phyloP scores from a whole-genome alignment of 179 eudicot genomes.

The Corrigiola litoralis region DNA sequence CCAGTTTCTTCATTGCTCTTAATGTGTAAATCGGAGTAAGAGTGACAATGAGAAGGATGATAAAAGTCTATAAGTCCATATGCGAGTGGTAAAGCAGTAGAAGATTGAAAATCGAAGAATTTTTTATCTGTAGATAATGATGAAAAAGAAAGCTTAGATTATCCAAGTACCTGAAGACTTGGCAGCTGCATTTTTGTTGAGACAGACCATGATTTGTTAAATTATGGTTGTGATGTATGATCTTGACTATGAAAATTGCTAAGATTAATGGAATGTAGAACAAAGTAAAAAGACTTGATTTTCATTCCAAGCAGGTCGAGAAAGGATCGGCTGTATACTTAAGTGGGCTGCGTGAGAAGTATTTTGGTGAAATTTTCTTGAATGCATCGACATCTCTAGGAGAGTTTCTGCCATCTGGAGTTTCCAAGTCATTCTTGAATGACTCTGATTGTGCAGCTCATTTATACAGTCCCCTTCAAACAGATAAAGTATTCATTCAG shows the following conservation, averaged over 20 bases:
- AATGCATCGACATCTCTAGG: constrained; percentile 64
- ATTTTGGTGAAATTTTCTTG: constrained; percentile 88
- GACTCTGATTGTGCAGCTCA: constrained; percentile 25
- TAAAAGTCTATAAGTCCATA: too few species aligned
- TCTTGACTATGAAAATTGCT: not conserved
- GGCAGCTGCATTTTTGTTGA: not conserved
- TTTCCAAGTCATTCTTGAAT: constrained; percentile 27
- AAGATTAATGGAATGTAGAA: not conserved
- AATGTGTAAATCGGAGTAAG: too few species aligned
- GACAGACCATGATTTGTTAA: not conserved
- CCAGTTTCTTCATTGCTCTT: too few species aligned
- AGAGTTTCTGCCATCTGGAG: constrained; percentile 29
- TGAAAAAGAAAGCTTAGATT: too few species aligned
- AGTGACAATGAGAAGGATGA: too few species aligned
- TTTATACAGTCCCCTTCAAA: constrained; percentile 29
- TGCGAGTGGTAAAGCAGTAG: not conserved
- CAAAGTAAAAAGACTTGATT: constrained; percentile 1
- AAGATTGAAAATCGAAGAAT: too few species aligned
- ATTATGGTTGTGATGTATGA: constrained; percentile 13
- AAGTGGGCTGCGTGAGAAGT: constrained; percentile 90
- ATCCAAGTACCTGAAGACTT: not conserved
- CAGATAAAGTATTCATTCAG: constrained; percentile 26
- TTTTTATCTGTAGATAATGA: too few species aligned
- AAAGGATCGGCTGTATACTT: constrained; percentile 78
- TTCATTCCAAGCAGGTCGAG: constrained; percentile 62